Evolutionary conservation across 345 rosid genomes (phyloP).

Genomic region (Melaleuca alternifolia): DNA sequence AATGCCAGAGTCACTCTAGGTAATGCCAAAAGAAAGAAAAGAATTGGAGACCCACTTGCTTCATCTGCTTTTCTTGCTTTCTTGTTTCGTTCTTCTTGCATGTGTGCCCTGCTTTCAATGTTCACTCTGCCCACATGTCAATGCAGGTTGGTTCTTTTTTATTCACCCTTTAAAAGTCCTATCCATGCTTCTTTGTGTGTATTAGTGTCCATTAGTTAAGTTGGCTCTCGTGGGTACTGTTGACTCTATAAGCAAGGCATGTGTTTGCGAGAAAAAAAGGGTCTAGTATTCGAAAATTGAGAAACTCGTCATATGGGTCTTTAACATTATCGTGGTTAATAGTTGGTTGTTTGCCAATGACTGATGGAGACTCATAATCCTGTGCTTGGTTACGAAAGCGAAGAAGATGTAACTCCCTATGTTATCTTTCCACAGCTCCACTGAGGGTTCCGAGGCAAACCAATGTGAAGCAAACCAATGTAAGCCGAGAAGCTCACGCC

Average conservation of each 20-base stretch:
- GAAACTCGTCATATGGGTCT: neutral
- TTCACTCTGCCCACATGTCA: neutral
- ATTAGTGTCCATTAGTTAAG: neutral
- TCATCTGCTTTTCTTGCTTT: neutral
- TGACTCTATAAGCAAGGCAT: neutral
- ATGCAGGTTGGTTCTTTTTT: neutral
- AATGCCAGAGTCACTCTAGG: conserved; percentile 27
- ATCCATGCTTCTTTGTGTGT: neutral
- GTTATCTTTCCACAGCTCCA: conserved; percentile 20
- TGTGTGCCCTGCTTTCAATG: neutral
- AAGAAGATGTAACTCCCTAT: neutral
- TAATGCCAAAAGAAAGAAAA: neutral
- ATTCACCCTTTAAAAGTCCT: neutral
- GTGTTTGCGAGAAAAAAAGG: neutral
- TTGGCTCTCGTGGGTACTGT: neutral
- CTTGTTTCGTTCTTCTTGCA: neutral
- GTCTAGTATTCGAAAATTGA: neutral
- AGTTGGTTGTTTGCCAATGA: neutral
- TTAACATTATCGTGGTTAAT: neutral
- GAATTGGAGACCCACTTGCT: neutral
- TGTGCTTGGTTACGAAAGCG: neutral
- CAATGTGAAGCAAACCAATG: conserved; percentile 6
- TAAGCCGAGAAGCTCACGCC: too few relatives aligned
- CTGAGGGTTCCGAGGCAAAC: conserved; percentile 14
- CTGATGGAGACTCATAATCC: neutral